Conservation (phyloP, 179 eudicot genomes). For the Heliamphora pulchella region DNA sequence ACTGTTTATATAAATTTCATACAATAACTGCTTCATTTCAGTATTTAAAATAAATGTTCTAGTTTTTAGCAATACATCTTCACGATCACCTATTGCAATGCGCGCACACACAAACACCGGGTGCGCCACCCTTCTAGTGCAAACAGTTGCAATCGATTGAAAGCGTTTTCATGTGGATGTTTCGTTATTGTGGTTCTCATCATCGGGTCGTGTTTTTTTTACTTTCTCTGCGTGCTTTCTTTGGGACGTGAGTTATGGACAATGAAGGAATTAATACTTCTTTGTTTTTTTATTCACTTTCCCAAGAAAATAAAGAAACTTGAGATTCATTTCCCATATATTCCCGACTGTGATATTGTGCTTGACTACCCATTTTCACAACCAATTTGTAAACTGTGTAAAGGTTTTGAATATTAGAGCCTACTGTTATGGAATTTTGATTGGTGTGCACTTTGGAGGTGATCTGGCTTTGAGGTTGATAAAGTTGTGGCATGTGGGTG, state of each 20-base stretch:
- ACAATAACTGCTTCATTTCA: no score
- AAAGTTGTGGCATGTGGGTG: slow-evolving; percentile 31
- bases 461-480: slow-evolving; percentile 12
- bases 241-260: not conserved
- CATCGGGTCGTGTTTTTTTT: not conserved
- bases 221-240: not conserved
- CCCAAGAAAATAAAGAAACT: not conserved
- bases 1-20: no score
- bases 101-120: no score
- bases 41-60: no score
- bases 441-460: not conserved
- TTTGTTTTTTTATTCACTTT: not conserved
- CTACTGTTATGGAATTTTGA: not conserved
- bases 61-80: no score
- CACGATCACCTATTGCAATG: no score
- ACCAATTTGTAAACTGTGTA: not conserved
- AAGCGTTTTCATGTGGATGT: no score
- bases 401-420: not conserved
- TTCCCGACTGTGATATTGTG: not conserved
- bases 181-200: not conserved
- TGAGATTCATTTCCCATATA: not conserved
- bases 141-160: no score
- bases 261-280: not conserved
- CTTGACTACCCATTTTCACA: not conserved
- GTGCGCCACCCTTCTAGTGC: no score